A percentile compares a stretch with the other conserved stretches of the same genome.
Conservation (phyloP, 345 rosid species). For the Schrenkiella parvula region DNA sequence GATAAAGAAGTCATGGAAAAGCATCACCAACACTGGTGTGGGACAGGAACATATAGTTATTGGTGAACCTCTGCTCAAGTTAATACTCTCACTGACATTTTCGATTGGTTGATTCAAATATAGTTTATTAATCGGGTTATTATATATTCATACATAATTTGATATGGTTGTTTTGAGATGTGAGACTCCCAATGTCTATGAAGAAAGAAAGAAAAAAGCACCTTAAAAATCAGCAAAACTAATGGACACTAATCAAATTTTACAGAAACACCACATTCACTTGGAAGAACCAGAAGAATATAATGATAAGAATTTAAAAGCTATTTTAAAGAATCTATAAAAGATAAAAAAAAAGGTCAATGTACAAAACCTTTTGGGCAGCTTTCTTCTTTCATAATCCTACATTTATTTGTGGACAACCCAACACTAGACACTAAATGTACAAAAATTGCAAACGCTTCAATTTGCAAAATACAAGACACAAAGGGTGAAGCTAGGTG, state of each 20-base stretch:
- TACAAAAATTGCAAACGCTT: slow-evolving; percentile 12
- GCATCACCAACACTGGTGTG: slow-evolving; percentile 8
- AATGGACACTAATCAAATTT: background rate
- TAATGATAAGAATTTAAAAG: background rate
- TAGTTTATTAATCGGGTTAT: background rate
- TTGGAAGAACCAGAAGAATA: background rate
- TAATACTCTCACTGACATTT: slow-evolving; percentile 1
- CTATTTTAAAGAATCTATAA: background rate
- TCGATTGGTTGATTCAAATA: background rate
- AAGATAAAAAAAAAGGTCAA: background rate
- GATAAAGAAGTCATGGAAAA: background rate
- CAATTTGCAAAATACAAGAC: background rate
- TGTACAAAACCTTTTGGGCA: slow-evolving; percentile 16
- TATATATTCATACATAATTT: too few species aligned
- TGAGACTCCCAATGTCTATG: background rate
- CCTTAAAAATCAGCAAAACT: background rate
- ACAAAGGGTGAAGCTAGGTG: background rate
- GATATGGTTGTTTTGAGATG: too few species aligned
- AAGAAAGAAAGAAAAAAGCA: background rate
- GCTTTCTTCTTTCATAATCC: background rate
- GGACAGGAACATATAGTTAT: slow-evolving; percentile 6
- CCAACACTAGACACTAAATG: slow-evolving; percentile 16
- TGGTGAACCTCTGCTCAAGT: background rate
- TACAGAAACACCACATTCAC: background rate
- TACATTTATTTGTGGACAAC: slow-evolving; percentile 12